A percentile compares a stretch with the other conserved stretches of the same genome.
Evolutionary conservation across 345 rosid species (phyloP).

Genomic region (Eucalyptus rudis): DNA sequence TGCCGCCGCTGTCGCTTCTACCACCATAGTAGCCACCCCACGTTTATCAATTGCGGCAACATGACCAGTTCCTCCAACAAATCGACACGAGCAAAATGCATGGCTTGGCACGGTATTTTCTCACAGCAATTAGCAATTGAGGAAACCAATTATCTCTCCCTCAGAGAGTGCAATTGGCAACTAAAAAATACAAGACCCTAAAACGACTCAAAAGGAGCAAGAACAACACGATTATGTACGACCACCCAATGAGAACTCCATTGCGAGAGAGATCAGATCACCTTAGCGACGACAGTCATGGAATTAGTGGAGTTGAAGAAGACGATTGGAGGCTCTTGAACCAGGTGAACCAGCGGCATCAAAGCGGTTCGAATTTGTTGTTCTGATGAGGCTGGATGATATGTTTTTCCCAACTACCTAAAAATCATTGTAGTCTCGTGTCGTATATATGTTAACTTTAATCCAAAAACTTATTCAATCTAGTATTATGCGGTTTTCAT

Average conservation of each 20-base stretch:
- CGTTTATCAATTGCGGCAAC: neutral
- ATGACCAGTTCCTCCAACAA: neutral
- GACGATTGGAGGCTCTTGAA: neutral
- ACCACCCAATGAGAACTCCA: neutral
- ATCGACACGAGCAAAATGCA: neutral
- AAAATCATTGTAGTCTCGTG: neutral
- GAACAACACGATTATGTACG: neutral
- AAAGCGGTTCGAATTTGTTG: neutral
- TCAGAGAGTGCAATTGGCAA: neutral
- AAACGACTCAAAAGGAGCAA: neutral
- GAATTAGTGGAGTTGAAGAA: neutral
- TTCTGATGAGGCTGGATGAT: neutral
- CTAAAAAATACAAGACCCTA: neutral
- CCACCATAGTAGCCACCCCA: too few species aligned
- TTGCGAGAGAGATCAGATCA: neutral
- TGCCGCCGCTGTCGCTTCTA: too few species aligned
- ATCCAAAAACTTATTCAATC: neutral
- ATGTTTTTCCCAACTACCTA: neutral
- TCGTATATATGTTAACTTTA: neutral
- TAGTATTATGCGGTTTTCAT: neutral
- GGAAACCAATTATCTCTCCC: neutral
- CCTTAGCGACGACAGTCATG: neutral
- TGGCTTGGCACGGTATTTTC: neutral
- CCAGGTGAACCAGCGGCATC: neutral
- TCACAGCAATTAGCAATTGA: neutral